Conservation (phyloP, 2,329 filamentous ascomycete genomes). For the Ascochyta lentis region DNA sequence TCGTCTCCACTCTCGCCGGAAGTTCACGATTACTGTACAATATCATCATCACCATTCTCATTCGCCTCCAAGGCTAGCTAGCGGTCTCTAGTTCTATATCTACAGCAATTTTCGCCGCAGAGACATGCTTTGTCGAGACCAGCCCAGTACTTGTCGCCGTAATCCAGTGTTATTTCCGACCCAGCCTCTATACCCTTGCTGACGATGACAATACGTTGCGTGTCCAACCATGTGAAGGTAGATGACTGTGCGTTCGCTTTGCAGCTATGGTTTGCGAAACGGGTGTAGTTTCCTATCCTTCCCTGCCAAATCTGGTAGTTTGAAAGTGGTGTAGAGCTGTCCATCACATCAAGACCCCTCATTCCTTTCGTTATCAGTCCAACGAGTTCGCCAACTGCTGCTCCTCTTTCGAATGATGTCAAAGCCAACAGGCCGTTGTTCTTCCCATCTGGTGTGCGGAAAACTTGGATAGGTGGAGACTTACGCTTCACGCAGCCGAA, state of each 20-base stretch:
- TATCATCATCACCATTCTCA: background rate
- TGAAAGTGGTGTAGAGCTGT: constrained; percentile 58
- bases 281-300: constrained; percentile 62
- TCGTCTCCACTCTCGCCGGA: no score
- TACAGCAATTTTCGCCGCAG: constrained; percentile 61
- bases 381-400: constrained; percentile 63
- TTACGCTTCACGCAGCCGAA: constrained; percentile 55
- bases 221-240: constrained; percentile 63
- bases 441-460: constrained; percentile 59
- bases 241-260: constrained; percentile 64
- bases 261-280: constrained; percentile 67
- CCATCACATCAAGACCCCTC: constrained; percentile 62
- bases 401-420: constrained; percentile 59
- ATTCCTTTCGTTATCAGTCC: constrained; percentile 62
- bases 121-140: constrained; percentile 62
- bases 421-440: constrained; percentile 61
- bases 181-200: constrained; percentile 62
- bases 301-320: constrained; percentile 67
- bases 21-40: background rate
- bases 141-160: constrained; percentile 65
- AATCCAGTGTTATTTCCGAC: constrained; percentile 64
- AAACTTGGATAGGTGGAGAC: constrained; percentile 59
- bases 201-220: constrained; percentile 62
- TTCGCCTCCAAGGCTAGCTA: background rate
- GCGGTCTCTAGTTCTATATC: constrained; percentile 46